Evolutionary conservation across 1,284 basidiomycete genomes (phyloP).

Genomic region (Calocybe gambosa): DNA sequence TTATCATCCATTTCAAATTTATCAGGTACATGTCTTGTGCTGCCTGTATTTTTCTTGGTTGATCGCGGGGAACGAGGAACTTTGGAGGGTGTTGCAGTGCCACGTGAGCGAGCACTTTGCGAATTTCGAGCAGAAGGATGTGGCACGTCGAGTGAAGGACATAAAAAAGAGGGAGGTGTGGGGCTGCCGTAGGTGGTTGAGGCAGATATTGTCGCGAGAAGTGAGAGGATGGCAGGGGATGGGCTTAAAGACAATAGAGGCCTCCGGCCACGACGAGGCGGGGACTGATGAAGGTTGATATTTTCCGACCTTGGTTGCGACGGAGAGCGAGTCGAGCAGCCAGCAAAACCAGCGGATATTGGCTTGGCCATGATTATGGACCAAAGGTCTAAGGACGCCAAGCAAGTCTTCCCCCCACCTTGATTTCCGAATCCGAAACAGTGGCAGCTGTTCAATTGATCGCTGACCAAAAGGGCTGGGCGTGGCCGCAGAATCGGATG

Average conservation of each 20-base stretch:
- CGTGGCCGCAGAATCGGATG: not conserved
- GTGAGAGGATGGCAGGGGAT: slow-evolving; percentile 43
- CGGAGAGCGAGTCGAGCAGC: slow-evolving; percentile 16
- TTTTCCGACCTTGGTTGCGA: slow-evolving; percentile 6
- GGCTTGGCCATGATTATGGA: slow-evolving; percentile 35
- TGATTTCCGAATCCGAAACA: slow-evolving; percentile 15
- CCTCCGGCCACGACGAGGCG: slow-evolving; percentile 18
- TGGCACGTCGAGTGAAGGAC: slow-evolving; percentile 39
- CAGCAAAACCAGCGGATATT: slow-evolving; percentile 21
- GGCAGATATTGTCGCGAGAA: slow-evolving; percentile 49
- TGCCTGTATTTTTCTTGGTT: slow-evolving; percentile 9
- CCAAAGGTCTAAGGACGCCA: slow-evolving; percentile 27
- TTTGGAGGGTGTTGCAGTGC: slow-evolving; percentile 1
- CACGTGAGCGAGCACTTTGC: slow-evolving; percentile 6
- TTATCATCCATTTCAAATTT: slow-evolving; percentile 51
- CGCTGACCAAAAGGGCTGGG: slow-evolving; percentile 6
- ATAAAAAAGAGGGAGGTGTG: slow-evolving; percentile 53
- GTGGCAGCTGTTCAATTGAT: slow-evolving; percentile 7
- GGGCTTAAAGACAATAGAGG: slow-evolving; percentile 21
- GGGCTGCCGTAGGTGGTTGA: slow-evolving; percentile 41
- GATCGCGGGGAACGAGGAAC: slow-evolving; percentile 3
- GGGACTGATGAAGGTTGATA: slow-evolving; percentile 13
- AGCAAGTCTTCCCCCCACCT: slow-evolving; percentile 25
- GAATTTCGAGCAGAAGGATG: slow-evolving; percentile 1
- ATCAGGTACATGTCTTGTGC: slow-evolving; percentile 38